Conservation (phyloP, 2,329 filamentous ascomycete species). For the Lasiodiplodia gonubiensis region DNA sequence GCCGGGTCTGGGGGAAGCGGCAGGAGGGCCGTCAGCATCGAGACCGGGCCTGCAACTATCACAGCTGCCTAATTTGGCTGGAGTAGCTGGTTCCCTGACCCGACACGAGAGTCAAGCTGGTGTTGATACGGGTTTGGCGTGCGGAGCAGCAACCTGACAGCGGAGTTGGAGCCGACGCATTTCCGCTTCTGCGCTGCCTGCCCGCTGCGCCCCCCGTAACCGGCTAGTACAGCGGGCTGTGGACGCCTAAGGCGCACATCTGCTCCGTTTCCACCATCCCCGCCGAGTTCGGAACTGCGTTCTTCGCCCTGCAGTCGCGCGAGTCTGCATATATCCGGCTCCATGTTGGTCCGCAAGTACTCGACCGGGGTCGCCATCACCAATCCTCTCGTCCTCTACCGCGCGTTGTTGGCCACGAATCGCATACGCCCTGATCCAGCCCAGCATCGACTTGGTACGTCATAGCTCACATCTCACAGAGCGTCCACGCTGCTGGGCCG, state of each 20-base stretch:
- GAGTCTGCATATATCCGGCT: constrained; percentile 6
- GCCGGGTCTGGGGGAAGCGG: constrained; percentile 2
- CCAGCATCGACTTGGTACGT: constrained; percentile 66
- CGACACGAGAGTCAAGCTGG: neutral
- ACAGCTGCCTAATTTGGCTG: neutral
- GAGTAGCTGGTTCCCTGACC: neutral
- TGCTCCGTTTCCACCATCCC: constrained; percentile 4
- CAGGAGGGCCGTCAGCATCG: constrained; percentile 3
- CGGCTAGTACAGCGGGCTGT: neutral
- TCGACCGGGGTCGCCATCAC: constrained; percentile 54
- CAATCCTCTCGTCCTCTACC: constrained; percentile 79
- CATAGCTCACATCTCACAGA: constrained; percentile 11
- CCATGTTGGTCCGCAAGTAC: constrained; percentile 28
- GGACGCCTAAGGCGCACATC: constrained; percentile 20
- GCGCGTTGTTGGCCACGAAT: constrained; percentile 70
- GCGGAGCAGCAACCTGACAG: neutral
- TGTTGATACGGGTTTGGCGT: neutral
- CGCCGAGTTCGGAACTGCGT: constrained; percentile 26
- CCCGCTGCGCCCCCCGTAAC: constrained; percentile 1
- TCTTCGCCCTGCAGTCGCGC: neutral
- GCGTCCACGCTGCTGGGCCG: constrained; percentile 5
- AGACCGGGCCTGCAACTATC: neutral
- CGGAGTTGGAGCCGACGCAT: constrained; percentile 3
- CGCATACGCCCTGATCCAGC: constrained; percentile 71
- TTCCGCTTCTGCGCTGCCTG: neutral